Percentiles rank a stretch among this genome's conserved stretches.
These are phyloP conservation scores for Oenanthe javanica DNA, from an alignment of 140 eudicot species.

Conservation along the genomic window DNA sequence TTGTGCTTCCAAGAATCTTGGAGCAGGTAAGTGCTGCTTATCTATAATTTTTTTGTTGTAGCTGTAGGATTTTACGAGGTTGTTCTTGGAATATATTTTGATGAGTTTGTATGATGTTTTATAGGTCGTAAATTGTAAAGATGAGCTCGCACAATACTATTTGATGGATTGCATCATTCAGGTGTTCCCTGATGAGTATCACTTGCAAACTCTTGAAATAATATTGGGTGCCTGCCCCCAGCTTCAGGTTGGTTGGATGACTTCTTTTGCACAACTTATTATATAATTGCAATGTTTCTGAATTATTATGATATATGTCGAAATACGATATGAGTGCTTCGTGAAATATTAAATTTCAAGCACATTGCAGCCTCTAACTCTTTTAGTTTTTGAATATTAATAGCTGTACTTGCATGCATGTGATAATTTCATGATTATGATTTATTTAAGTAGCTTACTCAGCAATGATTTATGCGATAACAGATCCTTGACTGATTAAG, in stretches of 20 bases:
- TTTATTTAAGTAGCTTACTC: background rate
- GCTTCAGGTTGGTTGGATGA: conserved; percentile 64
- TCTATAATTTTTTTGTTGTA: background rate
- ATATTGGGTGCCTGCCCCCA: conserved; percentile 90
- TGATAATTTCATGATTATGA: background rate
- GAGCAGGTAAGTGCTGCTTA: conserved; percentile 58
- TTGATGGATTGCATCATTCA: conserved; percentile 97
- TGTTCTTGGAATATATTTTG: background rate
- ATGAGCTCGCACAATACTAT: conserved; percentile 88
- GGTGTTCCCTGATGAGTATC: conserved; percentile 96
- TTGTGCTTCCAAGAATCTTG: conserved; percentile 85
- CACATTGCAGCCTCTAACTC: background rate
- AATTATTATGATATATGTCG: background rate
- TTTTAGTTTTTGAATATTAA: background rate
- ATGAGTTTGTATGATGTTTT: conserved; percentile 14
- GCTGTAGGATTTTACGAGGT: background rate
- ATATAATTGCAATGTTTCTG: background rate
- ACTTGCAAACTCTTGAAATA: conserved; percentile 89
- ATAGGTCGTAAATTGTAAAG: conserved; percentile 96
- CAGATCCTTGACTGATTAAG: background rate
- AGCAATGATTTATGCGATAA: background rate
- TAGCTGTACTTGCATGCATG: background rate
- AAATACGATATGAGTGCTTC: background rate
- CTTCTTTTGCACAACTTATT: background rate
- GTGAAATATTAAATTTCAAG: background rate